phyloP scores from a whole-genome alignment of 1,284 basidiomycete genomes.

The Rugosomyces carneus region DNA sequence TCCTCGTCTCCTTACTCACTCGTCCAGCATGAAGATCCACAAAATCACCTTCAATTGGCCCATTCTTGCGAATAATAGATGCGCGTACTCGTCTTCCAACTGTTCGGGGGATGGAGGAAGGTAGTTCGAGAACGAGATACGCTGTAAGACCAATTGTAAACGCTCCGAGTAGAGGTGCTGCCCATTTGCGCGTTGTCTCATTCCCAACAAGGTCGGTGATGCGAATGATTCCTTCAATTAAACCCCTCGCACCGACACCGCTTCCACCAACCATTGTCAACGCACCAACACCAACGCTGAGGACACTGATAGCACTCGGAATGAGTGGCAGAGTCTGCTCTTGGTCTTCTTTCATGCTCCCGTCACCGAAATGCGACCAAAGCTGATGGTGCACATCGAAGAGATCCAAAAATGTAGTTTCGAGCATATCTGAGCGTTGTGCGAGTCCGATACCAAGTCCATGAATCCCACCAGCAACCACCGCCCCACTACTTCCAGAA shows the following conservation, averaged over 20 bases:
- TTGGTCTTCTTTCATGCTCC: conserved; percentile 29
- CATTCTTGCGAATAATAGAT: conserved; percentile 42
- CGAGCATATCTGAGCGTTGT: conserved; percentile 62
- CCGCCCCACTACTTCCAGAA: conserved; percentile 34
- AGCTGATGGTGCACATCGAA: conserved; percentile 86
- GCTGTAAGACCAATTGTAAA: conserved; percentile 70
- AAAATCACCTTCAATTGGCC: conserved; percentile 37
- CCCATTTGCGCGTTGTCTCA: conserved; percentile 83
- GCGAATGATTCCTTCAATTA: conserved; percentile 74
- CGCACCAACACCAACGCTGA: conserved; percentile 79
- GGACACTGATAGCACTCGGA: conserved; percentile 66
- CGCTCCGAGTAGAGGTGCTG: conserved; percentile 78
- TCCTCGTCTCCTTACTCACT: conserved; percentile 84
- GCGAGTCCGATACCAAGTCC: conserved; percentile 74
- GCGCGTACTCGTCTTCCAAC: conserved; percentile 75
- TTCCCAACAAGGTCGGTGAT: conserved; percentile 79
- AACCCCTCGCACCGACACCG: conserved; percentile 66
- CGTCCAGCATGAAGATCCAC: conserved; percentile 68
- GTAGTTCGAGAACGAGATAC: conserved; percentile 87
- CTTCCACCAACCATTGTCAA: conserved; percentile 68
- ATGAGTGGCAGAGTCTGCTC: conserved; percentile 38
- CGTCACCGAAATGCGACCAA: conserved; percentile 56
- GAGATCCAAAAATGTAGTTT: conserved; percentile 75
- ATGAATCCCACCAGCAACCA: conserved; percentile 67
- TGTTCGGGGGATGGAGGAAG: conserved; percentile 87